Conservation (phyloP, 192 early-diverging fungal species). For the Backusella tarrabulga region DNA sequence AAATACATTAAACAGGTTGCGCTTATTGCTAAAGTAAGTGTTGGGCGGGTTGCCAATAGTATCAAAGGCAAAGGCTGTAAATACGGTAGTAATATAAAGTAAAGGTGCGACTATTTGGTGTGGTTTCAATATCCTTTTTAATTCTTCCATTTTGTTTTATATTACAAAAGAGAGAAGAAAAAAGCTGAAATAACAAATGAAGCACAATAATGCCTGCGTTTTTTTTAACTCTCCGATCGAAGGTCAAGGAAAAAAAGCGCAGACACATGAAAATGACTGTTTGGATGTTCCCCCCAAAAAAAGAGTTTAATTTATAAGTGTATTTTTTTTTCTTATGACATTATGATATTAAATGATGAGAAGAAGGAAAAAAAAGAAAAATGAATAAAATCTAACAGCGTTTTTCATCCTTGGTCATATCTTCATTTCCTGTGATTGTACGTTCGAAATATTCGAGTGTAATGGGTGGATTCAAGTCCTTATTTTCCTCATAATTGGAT, state of each 20-base stretch:
- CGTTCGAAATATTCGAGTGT: slow-evolving; percentile 15
- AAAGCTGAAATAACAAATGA: neutral
- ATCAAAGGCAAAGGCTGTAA: slow-evolving; percentile 7
- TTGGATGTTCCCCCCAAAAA: neutral
- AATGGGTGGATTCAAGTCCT: slow-evolving; percentile 17
- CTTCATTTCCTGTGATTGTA: slow-evolving; percentile 24
- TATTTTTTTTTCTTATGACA: neutral
- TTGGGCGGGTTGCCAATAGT: slow-evolving; percentile 13
- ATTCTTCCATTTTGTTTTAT: neutral
- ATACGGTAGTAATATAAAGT: slow-evolving; percentile 23
- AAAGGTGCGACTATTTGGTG: slow-evolving; percentile 14
- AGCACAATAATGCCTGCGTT: neutral
- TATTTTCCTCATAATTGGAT: slow-evolving; percentile 12
- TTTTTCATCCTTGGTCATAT: neutral
- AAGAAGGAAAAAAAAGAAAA: neutral
- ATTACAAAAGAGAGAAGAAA: neutral
- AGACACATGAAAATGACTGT: neutral
- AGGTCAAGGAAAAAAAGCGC: neutral
- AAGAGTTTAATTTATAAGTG: neutral
- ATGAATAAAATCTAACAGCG: neutral
- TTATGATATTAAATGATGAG: neutral
- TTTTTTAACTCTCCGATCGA: neutral
- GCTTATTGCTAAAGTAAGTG: slow-evolving; percentile 63
- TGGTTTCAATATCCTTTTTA: slow-evolving; percentile 18
- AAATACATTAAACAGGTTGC: slow-evolving; percentile 71